phyloP scores from a whole-genome alignment of 148 eudicot species.

The Diospyros lotus region DNA sequence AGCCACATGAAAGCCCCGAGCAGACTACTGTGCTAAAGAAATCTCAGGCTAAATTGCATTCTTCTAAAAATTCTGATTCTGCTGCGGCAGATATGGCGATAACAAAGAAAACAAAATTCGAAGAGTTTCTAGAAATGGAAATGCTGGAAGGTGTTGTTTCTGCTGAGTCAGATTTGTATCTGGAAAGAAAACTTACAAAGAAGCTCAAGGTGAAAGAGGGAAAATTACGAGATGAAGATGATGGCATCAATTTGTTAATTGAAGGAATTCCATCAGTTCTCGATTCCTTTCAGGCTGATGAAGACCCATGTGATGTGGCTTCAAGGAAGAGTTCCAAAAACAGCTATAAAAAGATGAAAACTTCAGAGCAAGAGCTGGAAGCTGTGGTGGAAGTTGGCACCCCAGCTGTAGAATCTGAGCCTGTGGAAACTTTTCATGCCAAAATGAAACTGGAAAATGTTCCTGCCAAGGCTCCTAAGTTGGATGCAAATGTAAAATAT shows the following conservation, averaged over 20 bases:
- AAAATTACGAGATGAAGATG: slow-evolving; percentile 51
- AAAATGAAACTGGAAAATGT: slow-evolving; percentile 19
- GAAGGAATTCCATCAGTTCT: slow-evolving; percentile 55
- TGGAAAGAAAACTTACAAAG: slow-evolving; percentile 67
- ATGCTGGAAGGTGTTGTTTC: slow-evolving; percentile 26
- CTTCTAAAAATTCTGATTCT: slow-evolving; percentile 11
- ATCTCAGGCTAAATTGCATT: slow-evolving; percentile 9
- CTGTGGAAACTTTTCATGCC: slow-evolving; percentile 20
- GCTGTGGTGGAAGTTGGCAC: slow-evolving; percentile 19
- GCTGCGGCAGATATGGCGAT: slow-evolving; percentile 13
- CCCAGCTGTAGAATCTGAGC: slow-evolving; percentile 16
- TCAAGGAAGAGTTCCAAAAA: slow-evolving; percentile 7
- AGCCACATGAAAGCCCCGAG: slow-evolving; percentile 2
- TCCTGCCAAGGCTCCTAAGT: slow-evolving; percentile 18
- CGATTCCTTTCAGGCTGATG: slow-evolving; percentile 31
- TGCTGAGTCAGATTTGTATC: slow-evolving; percentile 58
- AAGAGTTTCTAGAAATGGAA: slow-evolving; percentile 56
- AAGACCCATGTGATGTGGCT: slow-evolving; percentile 18
- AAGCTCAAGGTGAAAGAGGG: slow-evolving; percentile 71
- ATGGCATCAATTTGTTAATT: slow-evolving; percentile 47
- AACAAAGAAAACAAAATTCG: slow-evolving; percentile 59
- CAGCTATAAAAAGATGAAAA: slow-evolving; percentile 27
- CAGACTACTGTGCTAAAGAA: slow-evolving; percentile 3
- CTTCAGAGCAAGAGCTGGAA: slow-evolving; percentile 23
- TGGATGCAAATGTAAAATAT: slow-evolving; percentile 38